A percentile compares a stretch with the other conserved stretches of the same genome.
phyloP scores from a whole-genome alignment of 1,284 basidiomycete species.

The Rhodotorula sp. region DNA sequence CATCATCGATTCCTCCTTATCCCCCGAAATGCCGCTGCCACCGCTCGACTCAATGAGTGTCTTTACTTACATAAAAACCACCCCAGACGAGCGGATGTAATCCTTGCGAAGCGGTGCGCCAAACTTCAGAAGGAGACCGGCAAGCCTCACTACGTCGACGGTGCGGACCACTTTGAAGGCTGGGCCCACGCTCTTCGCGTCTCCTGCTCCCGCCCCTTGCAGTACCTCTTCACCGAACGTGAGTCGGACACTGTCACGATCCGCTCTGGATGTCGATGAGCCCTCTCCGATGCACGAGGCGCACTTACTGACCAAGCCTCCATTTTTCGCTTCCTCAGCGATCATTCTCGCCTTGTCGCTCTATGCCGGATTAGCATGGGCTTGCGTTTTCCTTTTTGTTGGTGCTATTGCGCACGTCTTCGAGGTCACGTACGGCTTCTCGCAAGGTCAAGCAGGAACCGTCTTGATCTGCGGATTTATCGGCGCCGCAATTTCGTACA shows the following conservation, averaged over 20 bases:
- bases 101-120: constrained; percentile 50
- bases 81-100: constrained; percentile 49
- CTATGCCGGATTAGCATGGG: constrained; percentile 11
- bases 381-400: constrained; percentile 39
- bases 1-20: too few species aligned
- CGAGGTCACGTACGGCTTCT: constrained; percentile 27
- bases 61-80: not conserved
- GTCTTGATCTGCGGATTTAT: constrained; percentile 50
- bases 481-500: constrained; percentile 68
- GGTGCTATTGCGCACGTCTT: constrained; percentile 41
- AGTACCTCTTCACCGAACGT: constrained; percentile 52
- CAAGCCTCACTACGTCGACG: constrained; percentile 48
- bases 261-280: not conserved
- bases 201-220: constrained; percentile 41
- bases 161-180: constrained; percentile 45
- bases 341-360: constrained; percentile 51
- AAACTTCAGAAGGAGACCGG: constrained; percentile 50
- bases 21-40: not conserved
- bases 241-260: constrained; percentile 48
- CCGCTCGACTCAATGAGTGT: not conserved
- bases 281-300: not conserved
- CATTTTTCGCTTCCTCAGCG: constrained; percentile 48
- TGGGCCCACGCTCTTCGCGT: constrained; percentile 26
- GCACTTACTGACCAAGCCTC: constrained; percentile 26
- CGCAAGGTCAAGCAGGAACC: constrained; percentile 30